Conservation (phyloP, 148 eudicot species). For the Rhododendron henanense region DNA sequence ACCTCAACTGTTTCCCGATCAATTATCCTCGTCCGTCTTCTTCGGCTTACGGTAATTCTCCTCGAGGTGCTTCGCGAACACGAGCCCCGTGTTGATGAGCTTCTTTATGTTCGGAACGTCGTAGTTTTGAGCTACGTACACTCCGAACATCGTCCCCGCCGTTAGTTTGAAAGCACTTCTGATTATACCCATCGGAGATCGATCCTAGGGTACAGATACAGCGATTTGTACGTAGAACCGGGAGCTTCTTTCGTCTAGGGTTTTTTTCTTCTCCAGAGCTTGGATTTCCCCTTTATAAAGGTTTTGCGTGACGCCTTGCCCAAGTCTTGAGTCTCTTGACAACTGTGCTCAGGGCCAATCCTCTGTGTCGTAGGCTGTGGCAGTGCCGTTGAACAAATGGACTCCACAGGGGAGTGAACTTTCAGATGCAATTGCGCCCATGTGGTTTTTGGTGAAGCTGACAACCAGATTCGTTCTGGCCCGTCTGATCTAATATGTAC, state of each 20-base stretch:
- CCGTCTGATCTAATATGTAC: too few species aligned
- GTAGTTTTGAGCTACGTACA: conserved; percentile 58
- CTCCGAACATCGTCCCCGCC: conserved; percentile 38
- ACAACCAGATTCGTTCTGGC: not conserved
- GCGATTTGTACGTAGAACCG: not conserved
- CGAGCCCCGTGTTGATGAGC: conserved; percentile 32
- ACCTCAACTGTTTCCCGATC: not conserved
- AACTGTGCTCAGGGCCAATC: not conserved
- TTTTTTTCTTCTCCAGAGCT: not conserved
- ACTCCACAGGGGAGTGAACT: not conserved
- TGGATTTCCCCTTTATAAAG: not conserved
- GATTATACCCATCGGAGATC: conserved; percentile 38
- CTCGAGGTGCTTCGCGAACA: conserved; percentile 36
- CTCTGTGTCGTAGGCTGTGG: not conserved
- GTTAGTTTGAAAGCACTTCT: conserved; percentile 34
- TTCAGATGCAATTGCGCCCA: not conserved
- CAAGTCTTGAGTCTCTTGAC: not conserved
- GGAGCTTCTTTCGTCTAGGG: not conserved
- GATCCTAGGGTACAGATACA: not conserved
- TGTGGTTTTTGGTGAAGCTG: not conserved
- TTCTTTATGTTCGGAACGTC: conserved; percentile 41
- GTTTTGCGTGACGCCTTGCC: not conserved
- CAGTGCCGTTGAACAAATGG: not conserved
- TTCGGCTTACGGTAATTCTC: conserved; percentile 54
- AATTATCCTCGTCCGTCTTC: conserved; percentile 33